Conservation (phyloP, 257 asterid genomes). For the Salvia miltiorrhiza region DNA sequence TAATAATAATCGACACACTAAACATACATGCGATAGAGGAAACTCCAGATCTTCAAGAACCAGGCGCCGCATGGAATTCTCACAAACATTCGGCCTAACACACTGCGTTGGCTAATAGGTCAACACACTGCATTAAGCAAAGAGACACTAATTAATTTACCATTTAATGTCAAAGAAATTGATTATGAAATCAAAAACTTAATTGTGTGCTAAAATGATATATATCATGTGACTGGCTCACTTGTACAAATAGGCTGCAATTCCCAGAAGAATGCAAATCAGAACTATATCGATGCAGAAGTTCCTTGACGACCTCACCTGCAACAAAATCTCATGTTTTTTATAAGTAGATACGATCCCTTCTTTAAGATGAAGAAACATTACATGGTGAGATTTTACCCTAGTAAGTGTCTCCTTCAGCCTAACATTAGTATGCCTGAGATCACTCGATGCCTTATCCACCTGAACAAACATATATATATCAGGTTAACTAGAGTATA, state of each 20-base stretch:
- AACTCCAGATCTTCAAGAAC: neutral
- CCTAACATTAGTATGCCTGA: slow-evolving; percentile 63
- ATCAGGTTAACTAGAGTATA: neutral
- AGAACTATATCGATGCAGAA: slow-evolving; percentile 71
- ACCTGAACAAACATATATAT: slow-evolving; percentile 41
- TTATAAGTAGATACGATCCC: neutral
- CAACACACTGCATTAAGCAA: slow-evolving; percentile 37
- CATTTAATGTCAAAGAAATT: neutral
- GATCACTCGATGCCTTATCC: slow-evolving; percentile 63
- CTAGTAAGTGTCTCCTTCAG: slow-evolving; percentile 57
- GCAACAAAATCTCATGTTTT: slow-evolving; percentile 17
- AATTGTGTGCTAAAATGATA: neutral
- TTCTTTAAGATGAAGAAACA: neutral
- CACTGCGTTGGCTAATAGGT: slow-evolving; percentile 26
- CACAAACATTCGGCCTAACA: slow-evolving; percentile 23
- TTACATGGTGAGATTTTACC: slow-evolving; percentile 25
- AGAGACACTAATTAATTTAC: neutral
- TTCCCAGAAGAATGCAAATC: slow-evolving; percentile 71
- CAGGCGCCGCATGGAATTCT: slow-evolving; percentile 9
- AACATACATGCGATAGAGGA: slow-evolving; percentile 16
- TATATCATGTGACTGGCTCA: slow-evolving; percentile 34
- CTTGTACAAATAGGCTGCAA: slow-evolving; percentile 76
- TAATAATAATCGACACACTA: slow-evolving; percentile 9
- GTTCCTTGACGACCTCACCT: slow-evolving; percentile 74
- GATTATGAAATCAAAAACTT: no score